phyloP scores from a whole-genome alignment of 305 asterid species.

The Galium porrigens region DNA sequence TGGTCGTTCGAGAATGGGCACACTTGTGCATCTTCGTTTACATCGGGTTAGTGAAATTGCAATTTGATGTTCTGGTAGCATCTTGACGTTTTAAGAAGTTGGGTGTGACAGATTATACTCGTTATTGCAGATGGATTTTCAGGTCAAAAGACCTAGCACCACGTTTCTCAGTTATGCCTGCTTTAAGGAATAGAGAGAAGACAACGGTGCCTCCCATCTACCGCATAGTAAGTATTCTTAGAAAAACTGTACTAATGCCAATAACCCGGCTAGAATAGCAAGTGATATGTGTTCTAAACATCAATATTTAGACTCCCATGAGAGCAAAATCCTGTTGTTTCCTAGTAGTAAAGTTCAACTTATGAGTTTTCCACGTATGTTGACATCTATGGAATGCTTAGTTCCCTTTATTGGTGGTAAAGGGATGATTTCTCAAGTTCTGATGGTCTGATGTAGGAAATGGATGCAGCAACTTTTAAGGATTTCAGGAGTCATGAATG shows the following conservation, averaged over 20 bases:
- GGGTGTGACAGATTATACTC: constrained; percentile 6
- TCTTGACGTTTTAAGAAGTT: background rate
- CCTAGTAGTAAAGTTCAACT: background rate
- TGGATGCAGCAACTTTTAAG: constrained; percentile 67
- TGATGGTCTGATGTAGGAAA: constrained; percentile 37
- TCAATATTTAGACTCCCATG: background rate
- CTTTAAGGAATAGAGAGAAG: constrained; percentile 31
- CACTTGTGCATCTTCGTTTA: constrained; percentile 52
- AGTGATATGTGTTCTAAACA: background rate
- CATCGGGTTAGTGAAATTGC: constrained; percentile 45
- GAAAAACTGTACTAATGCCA: background rate
- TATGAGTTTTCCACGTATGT: background rate
- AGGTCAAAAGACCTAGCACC: constrained; percentile 58
- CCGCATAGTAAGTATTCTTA: constrained; percentile 55
- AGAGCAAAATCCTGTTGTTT: background rate
- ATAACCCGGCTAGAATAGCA: background rate
- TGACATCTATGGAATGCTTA: background rate
- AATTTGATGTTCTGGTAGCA: background rate
- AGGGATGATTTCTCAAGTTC: background rate
- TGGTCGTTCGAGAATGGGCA: constrained; percentile 73
- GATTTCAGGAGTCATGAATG: constrained; percentile 54
- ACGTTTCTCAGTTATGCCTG: constrained; percentile 67
- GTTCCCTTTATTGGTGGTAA: background rate
- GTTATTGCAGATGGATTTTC: constrained; percentile 54
- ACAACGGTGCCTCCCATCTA: constrained; percentile 64